Base-by-base conservation (phyloP, 164 flowering plant genomes). In the Hamamelis virginiana region DNA sequence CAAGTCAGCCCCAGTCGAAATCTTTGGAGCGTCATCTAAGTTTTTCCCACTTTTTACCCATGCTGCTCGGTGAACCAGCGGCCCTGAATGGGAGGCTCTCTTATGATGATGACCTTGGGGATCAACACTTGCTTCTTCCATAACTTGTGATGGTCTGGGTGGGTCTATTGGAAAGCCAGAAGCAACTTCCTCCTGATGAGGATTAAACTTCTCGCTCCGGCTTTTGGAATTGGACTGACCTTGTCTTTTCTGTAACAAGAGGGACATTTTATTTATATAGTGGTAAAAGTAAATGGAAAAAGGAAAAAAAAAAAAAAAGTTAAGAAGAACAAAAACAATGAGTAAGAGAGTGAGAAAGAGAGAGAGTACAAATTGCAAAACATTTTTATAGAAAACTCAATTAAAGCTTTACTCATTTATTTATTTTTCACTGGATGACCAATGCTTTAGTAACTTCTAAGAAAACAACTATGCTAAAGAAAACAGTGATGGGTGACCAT, bases 101-200 rank as follows among this genome's bases (percentile, higher is more conserved):
- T 90, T 91, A 73, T 80, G 86, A 27, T 69, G 74, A 72, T 80
- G 72, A 3, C 76, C 86, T 52, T 80, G 92, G 45, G 82, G 58
- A 52, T 78, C 88, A 53, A 59, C 75, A 22, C 69, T 69, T 68
- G 78, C 59, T 71, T 84, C 85, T 76, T 88, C 96, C 43, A 70
- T 43, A 22, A 78, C 86, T 71, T 86, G 91, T 9, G 94, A 85
- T 65, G 84, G 88, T 72, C 96, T 85, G n/a, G 96, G 97, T 28
- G 97, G 99, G 69, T 95, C 99, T 47, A 95, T 89, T 26, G 97
- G 99, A 73, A 95, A 95, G 45, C 99, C 99, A 67, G 99, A 95
- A 47, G 98, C 98, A 60, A 80, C 88, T 63, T 95, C 99, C 81
- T 92, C 99, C 21, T 79, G 89, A 60, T 86, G 86, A 74, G 89